A percentile compares a stretch with the other conserved stretches of the same genome.
phyloP scores from a whole-genome alignment of 2,329 filamentous ascomycete genomes.

The Clarireedia hainanense region DNA sequence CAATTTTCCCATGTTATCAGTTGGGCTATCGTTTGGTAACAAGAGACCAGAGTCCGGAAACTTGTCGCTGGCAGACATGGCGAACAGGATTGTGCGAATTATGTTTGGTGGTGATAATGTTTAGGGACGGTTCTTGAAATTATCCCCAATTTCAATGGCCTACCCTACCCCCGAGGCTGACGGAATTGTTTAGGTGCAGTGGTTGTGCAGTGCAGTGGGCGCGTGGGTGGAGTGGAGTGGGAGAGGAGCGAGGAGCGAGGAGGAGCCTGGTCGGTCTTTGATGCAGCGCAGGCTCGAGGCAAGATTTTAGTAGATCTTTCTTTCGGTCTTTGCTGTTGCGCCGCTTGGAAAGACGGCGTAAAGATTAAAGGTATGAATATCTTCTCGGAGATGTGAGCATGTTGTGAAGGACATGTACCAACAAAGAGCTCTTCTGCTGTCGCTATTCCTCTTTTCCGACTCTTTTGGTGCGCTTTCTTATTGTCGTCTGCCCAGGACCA shows the following conservation, averaged over 20 bases:
- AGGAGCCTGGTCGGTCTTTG: neutral
- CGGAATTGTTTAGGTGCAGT: neutral
- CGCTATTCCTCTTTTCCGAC: no score
- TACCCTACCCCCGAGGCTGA: neutral
- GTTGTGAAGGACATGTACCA: no score
- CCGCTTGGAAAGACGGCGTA: neutral
- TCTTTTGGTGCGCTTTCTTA: no score
- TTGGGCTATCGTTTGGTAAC: conserved; percentile 32
- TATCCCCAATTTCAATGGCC: neutral
- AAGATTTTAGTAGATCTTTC: neutral
- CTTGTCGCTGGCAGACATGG: conserved; percentile 23
- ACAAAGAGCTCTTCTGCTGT: no score
- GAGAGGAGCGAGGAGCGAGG: no score
- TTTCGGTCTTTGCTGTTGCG: neutral
- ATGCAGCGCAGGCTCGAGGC: neutral
- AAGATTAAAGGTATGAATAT: neutral
- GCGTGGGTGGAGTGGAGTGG: no score
- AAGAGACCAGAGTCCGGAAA: conserved; percentile 38
- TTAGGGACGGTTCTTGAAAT: neutral
- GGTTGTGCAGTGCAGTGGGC: neutral
- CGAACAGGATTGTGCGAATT: conserved; percentile 1
- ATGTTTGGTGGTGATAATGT: neutral
- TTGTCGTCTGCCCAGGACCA: no score
- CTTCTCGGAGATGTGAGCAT: neutral
- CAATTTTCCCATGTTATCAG: conserved; percentile 47